A percentile compares a stretch with the other conserved stretches of the same genome.
Conservation (phyloP, 2,329 filamentous ascomycete genomes). For the Aureobasidium sp. region DNA sequence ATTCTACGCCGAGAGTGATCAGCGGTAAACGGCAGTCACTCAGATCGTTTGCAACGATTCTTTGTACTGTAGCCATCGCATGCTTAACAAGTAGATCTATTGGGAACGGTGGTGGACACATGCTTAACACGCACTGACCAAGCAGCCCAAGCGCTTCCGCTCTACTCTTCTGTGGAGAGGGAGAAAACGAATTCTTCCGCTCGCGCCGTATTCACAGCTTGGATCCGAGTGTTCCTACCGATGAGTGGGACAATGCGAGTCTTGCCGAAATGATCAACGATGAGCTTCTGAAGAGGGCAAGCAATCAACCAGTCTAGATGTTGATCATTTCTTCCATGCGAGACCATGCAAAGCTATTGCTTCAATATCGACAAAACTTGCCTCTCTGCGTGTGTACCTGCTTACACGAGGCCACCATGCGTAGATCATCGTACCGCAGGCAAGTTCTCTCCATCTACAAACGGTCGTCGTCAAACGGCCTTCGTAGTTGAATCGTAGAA, state of each 20-base stretch:
- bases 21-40: too few relatives aligned
- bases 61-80: not conserved
- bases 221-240: not conserved
- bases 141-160: not conserved
- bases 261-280: not conserved
- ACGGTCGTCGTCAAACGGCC: not conserved
- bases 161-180: not conserved
- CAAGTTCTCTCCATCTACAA: not conserved
- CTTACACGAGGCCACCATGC: slow-evolving; percentile 9
- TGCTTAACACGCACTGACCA: not conserved
- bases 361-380: not conserved
- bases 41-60: not conserved
- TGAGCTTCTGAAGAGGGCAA: not conserved
- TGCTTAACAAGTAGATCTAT: not conserved
- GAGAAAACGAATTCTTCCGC: slow-evolving; percentile 2
- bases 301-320: not conserved
- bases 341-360: not conserved
- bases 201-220: not conserved
- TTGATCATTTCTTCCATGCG: not conserved
- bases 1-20: too few relatives aligned
- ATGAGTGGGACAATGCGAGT: not conserved
- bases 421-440: not conserved
- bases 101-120: not conserved
- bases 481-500: not conserved
- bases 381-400: not conserved